Base-by-base conservation (phyloP, 1,284 basidiomycete genomes). In the Xerocomus nothofagi region DNA sequence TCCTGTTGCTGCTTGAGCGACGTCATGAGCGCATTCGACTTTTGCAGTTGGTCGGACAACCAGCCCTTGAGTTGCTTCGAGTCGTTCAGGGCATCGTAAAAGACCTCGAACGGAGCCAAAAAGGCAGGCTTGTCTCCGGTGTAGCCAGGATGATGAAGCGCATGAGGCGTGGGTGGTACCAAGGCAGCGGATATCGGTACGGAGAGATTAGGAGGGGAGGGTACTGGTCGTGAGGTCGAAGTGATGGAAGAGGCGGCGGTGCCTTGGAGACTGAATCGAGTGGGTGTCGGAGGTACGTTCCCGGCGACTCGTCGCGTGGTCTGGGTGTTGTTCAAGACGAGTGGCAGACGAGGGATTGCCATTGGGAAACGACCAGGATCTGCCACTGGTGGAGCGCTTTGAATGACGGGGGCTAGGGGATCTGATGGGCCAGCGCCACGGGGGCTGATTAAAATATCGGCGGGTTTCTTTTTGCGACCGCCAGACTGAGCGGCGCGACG, bases 81-180 rank as follows among this genome's bases (percentile, higher is more conserved):
- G 62, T 89, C 86, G 51, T 82, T 80, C 31, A 92, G 75, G 2
- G 87, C 82, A 52, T 88, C 85, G 59, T 90, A 91, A 67, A 91
- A 90, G 50, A 76, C 65, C 61, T 86, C 86, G 56, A 91, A 92
- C 2, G 86, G 86, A 0, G 84, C 79, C 43, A 91, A 70, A 65
- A 92, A 91, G 17, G 85, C 81, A 0, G 79, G 73, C 61, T 84
- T 86, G 58, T 86, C 83, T n/a, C 75, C 77, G 15, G 76, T 63
- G 58, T 80, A 82, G 4, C 76, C 75, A 2, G 81, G 76, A 39
- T 77, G 78, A 23, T 83, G 81, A 14, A 86, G 72, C 5, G 76
- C 71, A 10, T 76, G 76, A 1, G 85, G 86, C 1, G 86, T 87
- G 1, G 82, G 81, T 2, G 86, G 85, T 3, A 85, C 81, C 23